These are phyloP conservation scores for Zopfochytrium polystomum DNA, from an alignment of 371 early-diverging fungal species.

Conservation along the genomic window DNA sequence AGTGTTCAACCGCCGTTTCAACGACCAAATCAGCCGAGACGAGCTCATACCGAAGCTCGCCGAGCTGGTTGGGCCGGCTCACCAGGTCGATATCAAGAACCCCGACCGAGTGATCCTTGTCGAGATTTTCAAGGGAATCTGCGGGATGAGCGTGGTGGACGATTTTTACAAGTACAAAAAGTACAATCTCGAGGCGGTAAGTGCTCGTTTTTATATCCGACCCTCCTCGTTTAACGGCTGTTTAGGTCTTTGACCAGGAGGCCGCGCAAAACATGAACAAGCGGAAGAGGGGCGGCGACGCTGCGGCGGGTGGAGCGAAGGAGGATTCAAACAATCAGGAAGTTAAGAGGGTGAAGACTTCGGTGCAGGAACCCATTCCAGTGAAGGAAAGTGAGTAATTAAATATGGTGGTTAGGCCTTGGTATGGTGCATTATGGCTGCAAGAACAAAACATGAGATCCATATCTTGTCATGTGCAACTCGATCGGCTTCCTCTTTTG, in stretches of 20 bases:
- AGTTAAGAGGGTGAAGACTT: no score
- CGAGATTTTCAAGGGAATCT: conserved; percentile 69
- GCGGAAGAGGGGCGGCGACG: background rate
- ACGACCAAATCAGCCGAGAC: conserved; percentile 56
- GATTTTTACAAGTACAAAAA: conserved; percentile 63
- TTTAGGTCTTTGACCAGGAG: conserved; percentile 10
- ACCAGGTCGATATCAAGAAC: conserved; percentile 61
- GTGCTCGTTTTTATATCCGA: background rate
- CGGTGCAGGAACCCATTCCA: no score
- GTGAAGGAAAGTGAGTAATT: no score
- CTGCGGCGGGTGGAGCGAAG: background rate
- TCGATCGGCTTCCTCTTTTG: no score
- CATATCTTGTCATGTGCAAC: no score
- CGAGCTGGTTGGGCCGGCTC: conserved; percentile 50
- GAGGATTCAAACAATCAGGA: background rate
- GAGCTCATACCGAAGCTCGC: conserved; percentile 58
- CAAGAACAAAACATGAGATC: no score
- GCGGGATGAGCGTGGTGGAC: conserved; percentile 66
- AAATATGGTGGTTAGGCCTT: no score
- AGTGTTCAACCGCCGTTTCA: conserved; percentile 62
- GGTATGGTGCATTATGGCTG: no score
- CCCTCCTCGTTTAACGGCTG: background rate
- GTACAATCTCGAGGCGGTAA: conserved; percentile 61
- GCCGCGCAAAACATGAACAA: background rate
- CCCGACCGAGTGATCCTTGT: conserved; percentile 64